Conservation (phyloP, 371 early-diverging fungal genomes). For the Vittaforma corneae region DNA sequence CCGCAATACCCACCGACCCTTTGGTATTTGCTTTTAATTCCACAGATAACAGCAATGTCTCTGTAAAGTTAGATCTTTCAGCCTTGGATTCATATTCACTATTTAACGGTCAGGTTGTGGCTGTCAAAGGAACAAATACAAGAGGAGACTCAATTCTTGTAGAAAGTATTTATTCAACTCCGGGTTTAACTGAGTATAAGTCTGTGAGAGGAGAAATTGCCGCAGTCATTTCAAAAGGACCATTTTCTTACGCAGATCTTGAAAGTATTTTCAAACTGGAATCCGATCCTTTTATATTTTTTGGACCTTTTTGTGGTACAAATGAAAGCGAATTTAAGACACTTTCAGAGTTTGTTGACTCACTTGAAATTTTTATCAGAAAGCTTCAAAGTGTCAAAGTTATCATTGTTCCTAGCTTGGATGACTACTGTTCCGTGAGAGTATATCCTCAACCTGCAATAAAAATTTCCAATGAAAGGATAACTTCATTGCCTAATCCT, state of each 20-base stretch:
- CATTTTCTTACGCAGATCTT: conserved; percentile 14
- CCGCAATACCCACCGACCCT: no score
- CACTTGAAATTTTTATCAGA: conserved; percentile 7
- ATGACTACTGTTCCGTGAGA: conserved; percentile 15
- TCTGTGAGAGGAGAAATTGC: background rate
- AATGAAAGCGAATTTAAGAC: background rate
- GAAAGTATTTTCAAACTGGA: conserved; percentile 14
- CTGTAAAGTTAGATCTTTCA: conserved; percentile 32
- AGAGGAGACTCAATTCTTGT: conserved; percentile 39
- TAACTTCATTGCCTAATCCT: conserved; percentile 37
- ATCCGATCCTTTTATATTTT: conserved; percentile 30
- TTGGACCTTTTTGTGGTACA: conserved; percentile 31
- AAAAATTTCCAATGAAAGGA: background rate
- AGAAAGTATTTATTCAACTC: conserved; percentile 22
- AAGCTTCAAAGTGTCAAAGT: conserved; percentile 8
- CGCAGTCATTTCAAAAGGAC: conserved; percentile 14
- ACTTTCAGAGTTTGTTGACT: conserved; percentile 5
- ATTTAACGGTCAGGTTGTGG: conserved; percentile 45
- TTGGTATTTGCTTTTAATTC: conserved; percentile 18
- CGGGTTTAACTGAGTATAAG: conserved; percentile 20
- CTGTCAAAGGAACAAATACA: conserved; percentile 41
- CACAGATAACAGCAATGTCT: conserved; percentile 31
- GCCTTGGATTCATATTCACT: conserved; percentile 31
- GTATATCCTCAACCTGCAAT: conserved; percentile 35
- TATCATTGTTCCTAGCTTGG: conserved; percentile 38